These are phyloP conservation scores for Eutrema yunnanense DNA, from an alignment of 345 rosid species.

Conservation along the genomic window DNA sequence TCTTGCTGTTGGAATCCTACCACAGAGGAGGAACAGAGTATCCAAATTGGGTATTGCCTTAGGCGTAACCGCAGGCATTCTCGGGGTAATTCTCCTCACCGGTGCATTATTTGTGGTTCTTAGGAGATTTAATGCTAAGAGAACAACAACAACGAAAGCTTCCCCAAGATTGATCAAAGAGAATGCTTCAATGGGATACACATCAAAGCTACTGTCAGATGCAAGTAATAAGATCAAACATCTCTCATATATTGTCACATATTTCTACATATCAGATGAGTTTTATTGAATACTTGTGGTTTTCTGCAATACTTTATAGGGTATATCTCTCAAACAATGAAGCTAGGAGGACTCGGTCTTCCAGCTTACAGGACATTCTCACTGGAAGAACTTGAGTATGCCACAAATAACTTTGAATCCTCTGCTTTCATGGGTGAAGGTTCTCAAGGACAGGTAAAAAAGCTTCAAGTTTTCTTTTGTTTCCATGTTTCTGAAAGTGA, in stretches of 20 bases:
- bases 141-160: conserved; percentile 26
- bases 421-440: conserved; percentile 94
- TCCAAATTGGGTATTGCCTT: conserved; percentile 41
- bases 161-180: conserved; percentile 58
- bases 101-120: conserved; percentile 45
- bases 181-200: conserved; percentile 65
- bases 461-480: background rate
- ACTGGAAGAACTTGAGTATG: conserved; percentile 77
- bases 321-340: conserved; percentile 83
- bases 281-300: conserved; percentile 7
- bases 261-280: background rate
- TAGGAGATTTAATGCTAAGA: conserved; percentile 35
- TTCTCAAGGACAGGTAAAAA: conserved; percentile 79
- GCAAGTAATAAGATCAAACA: conserved; percentile 53
- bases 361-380: conserved; percentile 84
- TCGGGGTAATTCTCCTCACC: conserved; percentile 49
- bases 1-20: conserved; percentile 80
- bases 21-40: conserved; percentile 35
- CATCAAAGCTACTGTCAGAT: conserved; percentile 74
- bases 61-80: conserved; percentile 50
- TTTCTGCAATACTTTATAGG: conserved; percentile 40
- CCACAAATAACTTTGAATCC: conserved; percentile 77
- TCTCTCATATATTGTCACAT: background rate
- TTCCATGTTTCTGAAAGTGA: background rate
- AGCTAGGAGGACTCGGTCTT: conserved; percentile 81